Evolutionary conservation across 176 grass and related monocot species (phyloP).

Genomic region (Aegilops bicornis): DNA sequence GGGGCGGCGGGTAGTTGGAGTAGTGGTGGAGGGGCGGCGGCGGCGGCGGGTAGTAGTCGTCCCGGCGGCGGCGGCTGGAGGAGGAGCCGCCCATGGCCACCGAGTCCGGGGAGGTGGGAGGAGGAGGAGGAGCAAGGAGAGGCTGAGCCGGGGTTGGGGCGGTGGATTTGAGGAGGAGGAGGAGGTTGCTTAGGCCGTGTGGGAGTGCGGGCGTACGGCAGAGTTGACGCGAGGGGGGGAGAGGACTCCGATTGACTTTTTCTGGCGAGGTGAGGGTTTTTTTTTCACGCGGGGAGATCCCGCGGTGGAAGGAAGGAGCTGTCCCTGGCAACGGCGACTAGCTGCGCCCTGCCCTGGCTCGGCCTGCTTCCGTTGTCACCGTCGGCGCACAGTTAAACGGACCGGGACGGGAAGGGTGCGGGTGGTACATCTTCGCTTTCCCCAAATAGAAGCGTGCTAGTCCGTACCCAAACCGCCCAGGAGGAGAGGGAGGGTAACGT

Average conservation of each 20-base stretch:
- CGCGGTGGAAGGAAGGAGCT: neutral
- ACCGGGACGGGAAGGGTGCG: too few species aligned
- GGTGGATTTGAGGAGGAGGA: neutral
- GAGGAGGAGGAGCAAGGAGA: too few species aligned
- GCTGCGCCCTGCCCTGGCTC: too few species aligned
- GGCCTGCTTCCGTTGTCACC: neutral
- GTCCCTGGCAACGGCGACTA: neutral
- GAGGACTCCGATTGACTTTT: slow-evolving; percentile 33
- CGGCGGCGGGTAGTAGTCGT: slow-evolving; percentile 45
- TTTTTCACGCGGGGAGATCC: neutral
- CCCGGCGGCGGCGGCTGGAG: slow-evolving; percentile 48
- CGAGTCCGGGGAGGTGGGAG: neutral
- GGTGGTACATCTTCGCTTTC: neutral
- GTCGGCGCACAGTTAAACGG: neutral
- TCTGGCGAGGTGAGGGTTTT: neutral
- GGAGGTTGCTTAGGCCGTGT: slow-evolving; percentile 23
- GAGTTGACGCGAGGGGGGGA: slow-evolving; percentile 12
- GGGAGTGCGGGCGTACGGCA: neutral
- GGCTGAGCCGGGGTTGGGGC: neutral
- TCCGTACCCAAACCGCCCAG: neutral
- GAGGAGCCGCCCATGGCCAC: slow-evolving; percentile 51
- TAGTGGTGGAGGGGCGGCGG: neutral
- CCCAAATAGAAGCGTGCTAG: neutral
- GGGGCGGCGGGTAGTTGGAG: slow-evolving; percentile 1
- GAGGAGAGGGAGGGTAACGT: neutral